phyloP scores from a whole-genome alignment of 2,329 filamentous ascomycete genomes.

The Bimuria novae-zelandiae region DNA sequence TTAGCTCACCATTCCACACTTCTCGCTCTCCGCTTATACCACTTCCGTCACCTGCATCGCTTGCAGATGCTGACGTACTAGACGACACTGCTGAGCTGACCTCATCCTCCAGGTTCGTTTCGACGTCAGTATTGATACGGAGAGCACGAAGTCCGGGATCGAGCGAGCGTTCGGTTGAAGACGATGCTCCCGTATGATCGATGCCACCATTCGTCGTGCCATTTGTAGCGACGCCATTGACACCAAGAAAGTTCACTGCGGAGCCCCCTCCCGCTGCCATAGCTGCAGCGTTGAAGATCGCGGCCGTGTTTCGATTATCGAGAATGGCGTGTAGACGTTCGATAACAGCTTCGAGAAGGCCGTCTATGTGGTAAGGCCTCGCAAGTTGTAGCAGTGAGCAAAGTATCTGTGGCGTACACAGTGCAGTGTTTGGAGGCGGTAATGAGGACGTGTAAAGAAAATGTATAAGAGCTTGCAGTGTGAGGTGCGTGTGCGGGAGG shows the following conservation, averaged over 20 bases:
- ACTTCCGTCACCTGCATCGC: slow-evolving; percentile 39
- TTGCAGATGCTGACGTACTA: slow-evolving; percentile 36
- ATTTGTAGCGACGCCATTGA: slow-evolving; percentile 34
- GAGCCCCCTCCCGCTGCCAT: slow-evolving; percentile 96
- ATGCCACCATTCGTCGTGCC: slow-evolving; percentile 30
- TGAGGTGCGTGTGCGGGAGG: slow-evolving; percentile 88
- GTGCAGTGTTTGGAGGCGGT: slow-evolving; percentile 72
- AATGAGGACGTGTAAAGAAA: slow-evolving; percentile 93
- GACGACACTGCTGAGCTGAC: slow-evolving; percentile 39
- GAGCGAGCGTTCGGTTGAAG: slow-evolving; percentile 31
- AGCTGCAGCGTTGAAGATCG: slow-evolving; percentile 96
- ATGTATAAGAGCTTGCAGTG: slow-evolving; percentile 86
- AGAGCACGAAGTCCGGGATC: slow-evolving; percentile 46
- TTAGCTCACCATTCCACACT: slow-evolving; percentile 79
- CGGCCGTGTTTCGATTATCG: slow-evolving; percentile 91
- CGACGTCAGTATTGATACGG: slow-evolving; percentile 57
- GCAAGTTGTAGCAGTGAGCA: slow-evolving; percentile 94
- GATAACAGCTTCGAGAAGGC: slow-evolving; percentile 87
- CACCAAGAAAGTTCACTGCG: slow-evolving; percentile 67
- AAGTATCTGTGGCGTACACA: slow-evolving; percentile 93
- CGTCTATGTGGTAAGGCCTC: slow-evolving; percentile 90
- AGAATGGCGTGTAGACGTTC: slow-evolving; percentile 87
- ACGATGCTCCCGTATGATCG: slow-evolving; percentile 6
- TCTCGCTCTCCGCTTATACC: slow-evolving; percentile 57
- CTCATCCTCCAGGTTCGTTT: slow-evolving; percentile 39